These are phyloP conservation scores for Alloteropsis semialata DNA, from an alignment of 176 grass and related monocot species.

Conservation along the genomic window DNA sequence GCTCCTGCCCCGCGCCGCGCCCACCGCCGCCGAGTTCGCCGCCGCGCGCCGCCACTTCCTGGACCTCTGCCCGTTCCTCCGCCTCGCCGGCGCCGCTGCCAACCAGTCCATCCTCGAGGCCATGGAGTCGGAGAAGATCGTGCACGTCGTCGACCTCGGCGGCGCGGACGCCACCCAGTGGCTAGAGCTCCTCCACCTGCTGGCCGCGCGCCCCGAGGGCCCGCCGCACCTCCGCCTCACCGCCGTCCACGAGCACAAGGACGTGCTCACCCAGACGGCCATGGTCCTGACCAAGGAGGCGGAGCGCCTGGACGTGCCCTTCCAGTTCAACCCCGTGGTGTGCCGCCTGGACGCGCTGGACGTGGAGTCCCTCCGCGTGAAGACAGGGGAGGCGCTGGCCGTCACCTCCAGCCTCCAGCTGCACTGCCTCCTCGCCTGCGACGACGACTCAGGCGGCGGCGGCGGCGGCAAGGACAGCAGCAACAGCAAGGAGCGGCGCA, in stretches of 20 bases:
- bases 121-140: slow-evolving; percentile 86
- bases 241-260: slow-evolving; percentile 52
- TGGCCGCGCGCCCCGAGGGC: slow-evolving; percentile 60
- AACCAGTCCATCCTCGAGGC: slow-evolving; percentile 84
- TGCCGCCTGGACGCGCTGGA: slow-evolving; percentile 54
- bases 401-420: slow-evolving; percentile 72
- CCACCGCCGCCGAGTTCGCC: slow-evolving; percentile 27
- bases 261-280: slow-evolving; percentile 54
- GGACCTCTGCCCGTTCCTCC: slow-evolving; percentile 90
- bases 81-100: slow-evolving; percentile 51
- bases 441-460: background rate
- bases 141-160: slow-evolving; percentile 83
- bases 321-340: slow-evolving; percentile 84
- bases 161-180: slow-evolving; percentile 70
- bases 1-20: slow-evolving; percentile 14
- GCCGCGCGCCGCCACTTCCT: slow-evolving; percentile 61
- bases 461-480: background rate
- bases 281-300: slow-evolving; percentile 71
- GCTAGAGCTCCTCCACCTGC: slow-evolving; percentile 75
- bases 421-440: slow-evolving; percentile 56
- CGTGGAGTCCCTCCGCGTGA: slow-evolving; percentile 69
- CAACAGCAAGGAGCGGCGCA: background rate
- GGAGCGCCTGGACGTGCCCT: slow-evolving; percentile 81
- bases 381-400: slow-evolving; percentile 88
- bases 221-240: slow-evolving; percentile 90